These are phyloP conservation scores for Earliella scabrosa DNA, from an alignment of 1,284 basidiomycete genomes.

Conservation along the genomic window DNA sequence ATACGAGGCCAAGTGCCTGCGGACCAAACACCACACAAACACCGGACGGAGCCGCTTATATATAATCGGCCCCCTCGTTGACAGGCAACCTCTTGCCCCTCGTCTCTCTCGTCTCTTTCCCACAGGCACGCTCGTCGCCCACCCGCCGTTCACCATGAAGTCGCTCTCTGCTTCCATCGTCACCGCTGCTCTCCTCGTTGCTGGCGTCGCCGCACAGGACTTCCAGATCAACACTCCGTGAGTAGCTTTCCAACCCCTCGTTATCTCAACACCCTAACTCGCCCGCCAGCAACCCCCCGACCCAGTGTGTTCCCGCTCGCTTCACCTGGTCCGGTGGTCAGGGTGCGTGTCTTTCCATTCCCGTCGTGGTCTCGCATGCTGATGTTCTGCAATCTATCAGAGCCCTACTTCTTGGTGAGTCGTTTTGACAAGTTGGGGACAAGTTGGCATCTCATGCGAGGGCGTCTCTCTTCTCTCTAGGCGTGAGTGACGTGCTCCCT, in stretches of 20 bases:
- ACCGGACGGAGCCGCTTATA: slow-evolving; percentile 24
- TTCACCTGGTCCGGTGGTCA: slow-evolving; percentile 32
- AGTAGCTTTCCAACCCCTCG: slow-evolving; percentile 8
- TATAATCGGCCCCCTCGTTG: slow-evolving; percentile 18
- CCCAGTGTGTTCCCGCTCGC: slow-evolving; percentile 33
- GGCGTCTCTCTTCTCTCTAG: slow-evolving; percentile 5
- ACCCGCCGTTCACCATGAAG: slow-evolving; percentile 28
- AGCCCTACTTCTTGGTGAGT: slow-evolving; percentile 34
- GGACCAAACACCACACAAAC: slow-evolving; percentile 27
- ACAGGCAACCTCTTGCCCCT: slow-evolving; percentile 19
- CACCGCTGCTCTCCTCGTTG: slow-evolving; percentile 27
- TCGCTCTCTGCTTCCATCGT: slow-evolving; percentile 28
- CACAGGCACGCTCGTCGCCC: slow-evolving; percentile 26
- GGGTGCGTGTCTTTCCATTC: slow-evolving; percentile 12
- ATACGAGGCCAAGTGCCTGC: slow-evolving; percentile 20
- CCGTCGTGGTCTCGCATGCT: neutral
- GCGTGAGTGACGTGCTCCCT: too few relatives aligned
- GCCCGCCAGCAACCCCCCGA: slow-evolving; percentile 22
- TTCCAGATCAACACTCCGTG: slow-evolving; percentile 38
- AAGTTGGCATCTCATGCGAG: neutral
- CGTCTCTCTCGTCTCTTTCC: slow-evolving; percentile 26
- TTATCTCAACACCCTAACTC: neutral
- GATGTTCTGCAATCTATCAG: slow-evolving; percentile 6
- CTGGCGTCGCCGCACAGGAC: slow-evolving; percentile 27
- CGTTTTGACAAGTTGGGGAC: neutral